Evolutionary conservation across 2,329 filamentous ascomycete genomes (phyloP).

Genomic region (Penicillium sp.): DNA sequence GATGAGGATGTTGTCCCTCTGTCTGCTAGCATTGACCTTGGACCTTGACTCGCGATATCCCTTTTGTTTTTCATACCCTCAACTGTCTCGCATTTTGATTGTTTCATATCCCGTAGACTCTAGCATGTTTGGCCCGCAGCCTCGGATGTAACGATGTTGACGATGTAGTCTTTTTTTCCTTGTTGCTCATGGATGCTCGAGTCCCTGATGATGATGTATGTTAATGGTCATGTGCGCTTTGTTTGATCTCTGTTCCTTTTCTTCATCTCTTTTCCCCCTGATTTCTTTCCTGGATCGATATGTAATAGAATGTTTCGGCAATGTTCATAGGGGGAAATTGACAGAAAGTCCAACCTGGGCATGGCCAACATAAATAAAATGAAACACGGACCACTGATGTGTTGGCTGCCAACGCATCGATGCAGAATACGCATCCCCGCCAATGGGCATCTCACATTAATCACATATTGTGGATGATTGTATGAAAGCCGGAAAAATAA

Average conservation of each 20-base stretch:
- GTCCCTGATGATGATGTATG: slow-evolving; percentile 5
- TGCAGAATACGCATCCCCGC: background rate
- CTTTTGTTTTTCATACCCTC: slow-evolving; percentile 9
- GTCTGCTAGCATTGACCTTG: background rate
- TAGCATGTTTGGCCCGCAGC: slow-evolving; percentile 28
- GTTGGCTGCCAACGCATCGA: slow-evolving; percentile 14
- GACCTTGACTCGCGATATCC: slow-evolving; percentile 5
- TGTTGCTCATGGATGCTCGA: background rate
- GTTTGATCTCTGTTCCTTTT: slow-evolving; percentile 4
- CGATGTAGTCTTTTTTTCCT: slow-evolving; percentile 27
- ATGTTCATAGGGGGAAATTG: background rate
- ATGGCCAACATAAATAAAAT: slow-evolving; percentile 17
- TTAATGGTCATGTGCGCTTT: slow-evolving; percentile 3
- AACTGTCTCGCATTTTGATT: slow-evolving; percentile 11
- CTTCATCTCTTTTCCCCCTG: background rate
- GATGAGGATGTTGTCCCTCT: slow-evolving; percentile 41
- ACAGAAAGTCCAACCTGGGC: background rate
- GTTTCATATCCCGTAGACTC: slow-evolving; percentile 19
- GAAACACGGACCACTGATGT: slow-evolving; percentile 22
- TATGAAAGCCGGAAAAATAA: background rate
- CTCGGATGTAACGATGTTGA: slow-evolving; percentile 45
- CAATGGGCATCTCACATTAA: background rate
- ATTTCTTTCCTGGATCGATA: background rate
- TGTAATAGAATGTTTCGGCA: background rate
- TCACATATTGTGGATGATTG: background rate